A percentile compares a stretch with the other conserved stretches of the same genome.
Evolutionary conservation across 2,329 filamentous ascomycete genomes (phyloP).

Genomic region (Neonectria magnoliae): DNA sequence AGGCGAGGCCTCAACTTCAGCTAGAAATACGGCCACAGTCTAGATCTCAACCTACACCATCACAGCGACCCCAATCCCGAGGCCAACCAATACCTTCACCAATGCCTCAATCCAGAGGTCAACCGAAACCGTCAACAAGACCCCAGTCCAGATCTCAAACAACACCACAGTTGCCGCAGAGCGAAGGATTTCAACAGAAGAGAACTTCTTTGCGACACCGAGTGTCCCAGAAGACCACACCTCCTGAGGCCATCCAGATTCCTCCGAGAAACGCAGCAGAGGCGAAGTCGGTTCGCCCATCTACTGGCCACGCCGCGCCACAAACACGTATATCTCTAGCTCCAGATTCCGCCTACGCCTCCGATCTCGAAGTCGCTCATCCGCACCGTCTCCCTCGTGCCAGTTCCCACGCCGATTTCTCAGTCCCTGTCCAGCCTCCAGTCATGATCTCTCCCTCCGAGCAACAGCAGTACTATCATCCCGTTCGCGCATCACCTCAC

Average conservation of each 20-base stretch:
- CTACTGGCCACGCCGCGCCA: conserved; percentile 46
- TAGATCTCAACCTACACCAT: conserved; percentile 14
- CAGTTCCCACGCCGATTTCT: conserved; percentile 45
- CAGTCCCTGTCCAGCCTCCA: conserved; percentile 36
- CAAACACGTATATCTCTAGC: conserved; percentile 43
- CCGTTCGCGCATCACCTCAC: conserved; percentile 70
- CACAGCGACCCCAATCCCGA: conserved; percentile 32
- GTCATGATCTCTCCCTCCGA: conserved; percentile 50
- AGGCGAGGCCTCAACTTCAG: conserved; percentile 24
- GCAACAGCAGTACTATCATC: conserved; percentile 65
- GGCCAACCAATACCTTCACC: neutral
- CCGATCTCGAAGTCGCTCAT: conserved; percentile 55
- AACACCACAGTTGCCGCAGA: conserved; percentile 17
- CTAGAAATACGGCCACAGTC: conserved; percentile 27
- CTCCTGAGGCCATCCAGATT: conserved; percentile 65
- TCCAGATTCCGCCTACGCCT: conserved; percentile 60
- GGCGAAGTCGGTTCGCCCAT: conserved; percentile 40
- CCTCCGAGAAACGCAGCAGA: conserved; percentile 50
- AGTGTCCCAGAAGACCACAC: conserved; percentile 62
- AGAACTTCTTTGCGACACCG: conserved; percentile 63
- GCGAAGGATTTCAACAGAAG: conserved; percentile 43
- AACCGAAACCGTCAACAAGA: conserved; percentile 26
- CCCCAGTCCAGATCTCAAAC: conserved; percentile 27
- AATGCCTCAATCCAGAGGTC: conserved; percentile 26
- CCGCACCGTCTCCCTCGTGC: conserved; percentile 48